Base-by-base conservation (phyloP, 176 grass and related monocot species). In the Bothriochloa decipiens region DNA sequence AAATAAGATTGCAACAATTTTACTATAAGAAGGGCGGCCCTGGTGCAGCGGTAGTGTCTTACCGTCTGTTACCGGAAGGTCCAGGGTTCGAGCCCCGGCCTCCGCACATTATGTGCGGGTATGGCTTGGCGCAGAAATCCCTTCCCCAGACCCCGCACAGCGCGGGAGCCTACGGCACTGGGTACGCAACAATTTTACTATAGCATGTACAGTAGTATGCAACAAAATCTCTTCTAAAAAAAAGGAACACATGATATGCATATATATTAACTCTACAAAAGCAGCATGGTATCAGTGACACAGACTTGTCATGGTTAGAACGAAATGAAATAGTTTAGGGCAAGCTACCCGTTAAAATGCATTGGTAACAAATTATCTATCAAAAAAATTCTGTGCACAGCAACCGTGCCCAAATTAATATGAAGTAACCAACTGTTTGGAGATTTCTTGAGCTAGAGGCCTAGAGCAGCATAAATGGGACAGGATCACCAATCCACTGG, bases 181-280 rank as follows among this genome's bases (percentile, higher is more conserved):
- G n/a, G n/a, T n/a, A n/a, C 12, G 10, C n/a, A 61, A 61, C 58
- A 61, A 25, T 12, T 61, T 25, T 61, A 61, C 57, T 60, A 60
- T 60, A 60, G 12, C 58, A 62, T 62, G 23, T 26, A 26, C 10
- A 26, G 11, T n/a, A 9, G 4, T 74, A 32, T 46, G n/a, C 28
- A 82, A 78, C 20, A 66, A 28, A 13, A 22, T 14, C 13, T 27
- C 14, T 64, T 53, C 77, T 89, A 33, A 43, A 63, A 63, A 63
- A 42, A 66, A 65, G 40, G 40, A 43, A 65, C 20, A 84, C 58
- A 60, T 47, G 26, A 28, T 75, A 39, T 75, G 46, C 28, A 40
- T 67, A 40, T 58, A 80, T 47, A 55, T 58, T 68, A 49, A 75
- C 57, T 60, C 28, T 14, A 13, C n/a, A 17, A 65, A 70, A 86